Evolutionary conservation across 768 basidiomycete genomes (phyloP).

Genomic region (Tylopilus intermedius): DNA sequence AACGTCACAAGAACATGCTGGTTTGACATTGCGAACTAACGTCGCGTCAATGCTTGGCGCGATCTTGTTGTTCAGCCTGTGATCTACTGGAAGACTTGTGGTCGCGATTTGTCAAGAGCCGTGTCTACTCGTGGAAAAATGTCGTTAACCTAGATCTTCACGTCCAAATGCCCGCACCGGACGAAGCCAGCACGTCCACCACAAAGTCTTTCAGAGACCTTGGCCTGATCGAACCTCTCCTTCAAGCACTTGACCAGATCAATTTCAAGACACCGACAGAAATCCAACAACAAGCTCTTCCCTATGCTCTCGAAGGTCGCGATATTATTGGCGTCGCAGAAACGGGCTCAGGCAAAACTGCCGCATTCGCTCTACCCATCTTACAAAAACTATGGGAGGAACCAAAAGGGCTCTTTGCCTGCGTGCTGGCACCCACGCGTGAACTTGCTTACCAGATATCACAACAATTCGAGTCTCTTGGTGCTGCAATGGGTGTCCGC

Average conservation of each 20-base stretch:
- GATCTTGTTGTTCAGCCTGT: background rate
- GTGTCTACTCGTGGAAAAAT: slow-evolving; percentile 13
- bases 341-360: slow-evolving; percentile 97
- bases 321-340: slow-evolving; percentile 99
- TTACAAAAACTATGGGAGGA: slow-evolving; percentile 96
- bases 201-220: slow-evolving; percentile 69
- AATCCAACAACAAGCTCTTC: slow-evolving; percentile 82
- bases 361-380: slow-evolving; percentile 94
- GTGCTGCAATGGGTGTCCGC: slow-evolving; percentile 88
- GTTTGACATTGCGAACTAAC: slow-evolving; percentile 27
- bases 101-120: background rate
- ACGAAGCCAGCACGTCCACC: slow-evolving; percentile 52
- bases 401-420: slow-evolving; percentile 88
- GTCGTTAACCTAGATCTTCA: background rate
- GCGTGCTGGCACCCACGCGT: slow-evolving; percentile 93
- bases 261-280: slow-evolving; percentile 84
- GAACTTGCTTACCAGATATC: slow-evolving; percentile 98
- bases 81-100: background rate
- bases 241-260: slow-evolving; percentile 77
- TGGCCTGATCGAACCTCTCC: slow-evolving; percentile 84
- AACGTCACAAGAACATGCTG: slow-evolving; percentile 66
- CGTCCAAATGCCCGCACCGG: slow-evolving; percentile 53
- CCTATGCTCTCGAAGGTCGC: slow-evolving; percentile 82
- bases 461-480: slow-evolving; percentile 91
- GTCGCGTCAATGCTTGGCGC: background rate